A percentile compares a stretch with the other conserved stretches of the same genome.
These are phyloP conservation scores for Chaetomium sp. DNA, from an alignment of 2,329 filamentous ascomycete genomes.

Conservation along the genomic window DNA sequence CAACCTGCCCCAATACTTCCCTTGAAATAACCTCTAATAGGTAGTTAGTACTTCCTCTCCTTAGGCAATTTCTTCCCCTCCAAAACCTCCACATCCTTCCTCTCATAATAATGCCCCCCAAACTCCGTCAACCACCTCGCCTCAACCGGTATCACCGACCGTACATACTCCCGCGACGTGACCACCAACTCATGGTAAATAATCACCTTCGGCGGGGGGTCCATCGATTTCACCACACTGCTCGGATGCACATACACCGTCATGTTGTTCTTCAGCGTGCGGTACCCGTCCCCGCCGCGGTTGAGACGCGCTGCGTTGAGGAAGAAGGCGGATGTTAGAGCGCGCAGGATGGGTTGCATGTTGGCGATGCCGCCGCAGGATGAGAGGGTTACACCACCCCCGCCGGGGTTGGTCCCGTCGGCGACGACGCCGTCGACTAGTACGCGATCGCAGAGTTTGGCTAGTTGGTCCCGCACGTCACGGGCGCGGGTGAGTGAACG, in stretches of 20 bases:
- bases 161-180: slow-evolving; percentile 88
- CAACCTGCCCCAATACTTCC: not conserved
- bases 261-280: slow-evolving; percentile 84
- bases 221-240: slow-evolving; percentile 68
- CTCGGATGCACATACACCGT: slow-evolving; percentile 90
- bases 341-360: slow-evolving; percentile 73
- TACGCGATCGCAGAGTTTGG: slow-evolving; percentile 81
- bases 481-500: slow-evolving; percentile 80
- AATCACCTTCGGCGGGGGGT: slow-evolving; percentile 73
- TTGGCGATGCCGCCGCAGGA: slow-evolving; percentile 64
- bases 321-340: slow-evolving; percentile 89
- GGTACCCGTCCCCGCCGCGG: slow-evolving; percentile 77
- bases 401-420: too few relatives aligned
- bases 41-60: slow-evolving; percentile 21
- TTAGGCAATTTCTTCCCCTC: slow-evolving; percentile 63
- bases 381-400: too few relatives aligned
- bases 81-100: slow-evolving; percentile 76
- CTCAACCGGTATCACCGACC: slow-evolving; percentile 78
- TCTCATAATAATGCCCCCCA: slow-evolving; percentile 92
- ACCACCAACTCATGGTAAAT: slow-evolving; percentile 80
- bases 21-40: not conserved
- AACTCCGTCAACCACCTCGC: slow-evolving; percentile 80
- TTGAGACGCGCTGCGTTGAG: slow-evolving; percentile 82
- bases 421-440: slow-evolving; percentile 53
- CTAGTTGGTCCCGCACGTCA: slow-evolving; percentile 87